Percentiles rank a stretch among this genome's conserved stretches.
These are phyloP conservation scores for Podaxis carcinomalis DNA, from an alignment of 768 basidiomycete genomes.

Conservation along the genomic window DNA sequence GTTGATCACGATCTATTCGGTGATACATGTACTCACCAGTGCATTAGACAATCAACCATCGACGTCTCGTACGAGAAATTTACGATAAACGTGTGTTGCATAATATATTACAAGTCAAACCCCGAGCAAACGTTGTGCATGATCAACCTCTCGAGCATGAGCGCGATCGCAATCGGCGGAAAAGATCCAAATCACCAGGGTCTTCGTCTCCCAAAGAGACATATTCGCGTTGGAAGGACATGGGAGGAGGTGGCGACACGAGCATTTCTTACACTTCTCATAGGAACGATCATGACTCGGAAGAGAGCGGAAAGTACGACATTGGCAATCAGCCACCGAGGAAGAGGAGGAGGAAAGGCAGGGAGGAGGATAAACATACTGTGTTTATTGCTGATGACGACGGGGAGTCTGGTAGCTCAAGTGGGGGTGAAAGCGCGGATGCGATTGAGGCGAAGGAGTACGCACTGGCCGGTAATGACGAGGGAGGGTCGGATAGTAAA, in stretches of 20 bases:
- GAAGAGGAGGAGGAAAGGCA: conserved; percentile 44
- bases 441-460: conserved; percentile 22
- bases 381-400: conserved; percentile 52
- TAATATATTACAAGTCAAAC: conserved; percentile 45
- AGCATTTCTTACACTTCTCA: background rate
- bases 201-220: background rate
- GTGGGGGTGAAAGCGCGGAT: conserved; percentile 15
- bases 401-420: conserved; percentile 21
- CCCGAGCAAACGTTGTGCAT: conserved; percentile 16
- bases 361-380: conserved; percentile 32
- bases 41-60: conserved; percentile 67
- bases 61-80: conserved; percentile 63
- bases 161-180: background rate
- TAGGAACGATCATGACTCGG: conserved; percentile 18
- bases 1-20: background rate
- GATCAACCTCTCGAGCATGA: background rate
- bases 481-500: conserved; percentile 7
- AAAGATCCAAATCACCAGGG: background rate
- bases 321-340: conserved; percentile 44
- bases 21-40: background rate
- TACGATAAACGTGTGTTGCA: conserved; percentile 61
- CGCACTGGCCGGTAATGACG: conserved; percentile 12
- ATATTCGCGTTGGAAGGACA: conserved; percentile 9
- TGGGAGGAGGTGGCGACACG: conserved; percentile 6
- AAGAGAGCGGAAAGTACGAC: conserved; percentile 58